These are phyloP conservation scores for Fusarium musae DNA, from an alignment of 2,329 filamentous ascomycete species.

Conservation along the genomic window DNA sequence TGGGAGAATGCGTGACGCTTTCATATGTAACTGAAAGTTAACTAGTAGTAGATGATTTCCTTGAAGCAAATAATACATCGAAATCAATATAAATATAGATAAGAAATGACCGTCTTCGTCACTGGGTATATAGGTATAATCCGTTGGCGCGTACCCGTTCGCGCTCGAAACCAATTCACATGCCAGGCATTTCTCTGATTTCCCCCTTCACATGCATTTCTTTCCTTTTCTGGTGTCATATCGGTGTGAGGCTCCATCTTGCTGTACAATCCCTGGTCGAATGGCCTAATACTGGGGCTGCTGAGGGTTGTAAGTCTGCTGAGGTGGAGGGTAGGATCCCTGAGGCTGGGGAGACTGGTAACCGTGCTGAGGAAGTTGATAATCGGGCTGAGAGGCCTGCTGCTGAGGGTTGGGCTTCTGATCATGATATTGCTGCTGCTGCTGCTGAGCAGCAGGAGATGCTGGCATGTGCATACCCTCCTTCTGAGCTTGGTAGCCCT, in stretches of 20 bases:
- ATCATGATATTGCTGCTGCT: slow-evolving; percentile 6
- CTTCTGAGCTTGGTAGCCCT: slow-evolving; percentile 53
- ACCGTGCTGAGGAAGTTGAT: slow-evolving; percentile 33
- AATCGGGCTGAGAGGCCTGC: slow-evolving; percentile 27
- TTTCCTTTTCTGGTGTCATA: slow-evolving; percentile 14
- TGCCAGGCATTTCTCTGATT: not conserved
- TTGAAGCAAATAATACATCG: not conserved
- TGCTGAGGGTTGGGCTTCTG: slow-evolving; percentile 24
- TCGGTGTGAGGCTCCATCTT: not conserved
- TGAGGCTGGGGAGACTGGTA: slow-evolving; percentile 39
- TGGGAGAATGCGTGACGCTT: not conserved
- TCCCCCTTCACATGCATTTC: not conserved
- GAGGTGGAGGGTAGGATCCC: slow-evolving; percentile 37
- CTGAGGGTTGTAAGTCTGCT: slow-evolving; percentile 42
- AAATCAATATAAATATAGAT: not conserved
- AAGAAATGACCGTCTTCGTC: slow-evolving; percentile 31
- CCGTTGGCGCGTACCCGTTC: slow-evolving; percentile 29
- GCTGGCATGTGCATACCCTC: slow-evolving; percentile 52
- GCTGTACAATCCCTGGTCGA: not conserved
- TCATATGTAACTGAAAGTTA: not conserved
- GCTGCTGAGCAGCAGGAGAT: slow-evolving; percentile 26
- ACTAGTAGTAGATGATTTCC: not conserved
- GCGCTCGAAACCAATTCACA: slow-evolving; percentile 11
- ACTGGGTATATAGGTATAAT: slow-evolving; percentile 46
- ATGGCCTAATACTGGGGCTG: slow-evolving; percentile 38